Percentiles rank a stretch among this genome's conserved stretches.
These are phyloP conservation scores for Magnusiomyces ingens DNA, from an alignment of 1,139 yeast species.

Conservation along the genomic window DNA sequence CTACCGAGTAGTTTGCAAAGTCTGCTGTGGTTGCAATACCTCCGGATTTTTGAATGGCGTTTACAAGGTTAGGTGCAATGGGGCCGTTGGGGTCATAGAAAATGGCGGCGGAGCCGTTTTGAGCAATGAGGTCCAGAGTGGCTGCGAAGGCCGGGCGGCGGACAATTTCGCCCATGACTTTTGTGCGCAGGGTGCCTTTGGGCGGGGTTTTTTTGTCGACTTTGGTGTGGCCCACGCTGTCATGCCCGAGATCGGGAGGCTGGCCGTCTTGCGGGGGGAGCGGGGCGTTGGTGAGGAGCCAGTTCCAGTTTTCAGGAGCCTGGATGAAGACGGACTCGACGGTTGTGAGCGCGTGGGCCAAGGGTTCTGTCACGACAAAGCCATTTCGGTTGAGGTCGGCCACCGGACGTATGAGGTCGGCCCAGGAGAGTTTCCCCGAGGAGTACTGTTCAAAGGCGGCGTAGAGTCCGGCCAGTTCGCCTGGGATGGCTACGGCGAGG, in stretches of 20 bases:
- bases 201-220: background rate
- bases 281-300: constrained; percentile 33
- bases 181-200: constrained; percentile 27
- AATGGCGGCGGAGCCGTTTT: constrained; percentile 63
- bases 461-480: constrained; percentile 78
- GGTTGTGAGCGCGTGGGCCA: constrained; percentile 36
- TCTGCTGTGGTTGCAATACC: constrained; percentile 62
- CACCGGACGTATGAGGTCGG: constrained; percentile 69
- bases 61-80: constrained; percentile 52
- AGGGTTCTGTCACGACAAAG: constrained; percentile 49
- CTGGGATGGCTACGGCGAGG: constrained; percentile 78
- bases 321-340: constrained; percentile 14
- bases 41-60: constrained; percentile 41
- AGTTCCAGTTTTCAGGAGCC: constrained; percentile 24
- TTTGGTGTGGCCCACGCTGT: background rate
- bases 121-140: constrained; percentile 62
- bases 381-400: constrained; percentile 61
- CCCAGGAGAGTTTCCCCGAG: constrained; percentile 67
- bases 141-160: constrained; percentile 55
- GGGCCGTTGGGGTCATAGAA: constrained; percentile 82
- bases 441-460: constrained; percentile 55
- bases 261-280: background rate
- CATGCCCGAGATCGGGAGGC: background rate
- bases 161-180: constrained; percentile 52
- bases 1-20: constrained; percentile 53